A percentile compares a stretch with the other conserved stretches of the same genome.
phyloP scores from a whole-genome alignment of 1,139 yeast genomes.

The Yamadazyma epiphylla region DNA sequence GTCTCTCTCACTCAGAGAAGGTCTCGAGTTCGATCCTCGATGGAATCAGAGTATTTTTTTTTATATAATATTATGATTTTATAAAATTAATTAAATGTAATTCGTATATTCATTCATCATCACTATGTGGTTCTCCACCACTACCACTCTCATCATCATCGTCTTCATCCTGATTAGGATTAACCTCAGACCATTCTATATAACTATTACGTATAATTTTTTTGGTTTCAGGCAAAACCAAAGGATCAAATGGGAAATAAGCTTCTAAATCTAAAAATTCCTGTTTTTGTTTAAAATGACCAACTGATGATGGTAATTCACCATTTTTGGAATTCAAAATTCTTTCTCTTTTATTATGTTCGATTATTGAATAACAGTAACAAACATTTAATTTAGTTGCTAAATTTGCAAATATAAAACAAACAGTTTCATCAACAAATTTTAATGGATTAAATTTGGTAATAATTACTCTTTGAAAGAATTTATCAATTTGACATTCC shows the following conservation, averaged over 20 bases:
- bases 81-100: not conserved
- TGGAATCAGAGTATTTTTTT: conserved; percentile 23
- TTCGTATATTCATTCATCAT: conserved; percentile 15
- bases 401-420: conserved; percentile 86
- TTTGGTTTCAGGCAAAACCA: conserved; percentile 64
- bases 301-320: conserved; percentile 27
- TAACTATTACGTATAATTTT: conserved; percentile 50
- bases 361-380: conserved; percentile 90
- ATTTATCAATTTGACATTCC: conserved; percentile 82
- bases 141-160: conserved; percentile 58
- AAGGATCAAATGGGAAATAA: conserved; percentile 94
- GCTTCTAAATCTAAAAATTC: conserved; percentile 88
- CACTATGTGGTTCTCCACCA: conserved; percentile 25
- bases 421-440: conserved; percentile 92
- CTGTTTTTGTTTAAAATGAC: conserved; percentile 53
- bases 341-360: conserved; percentile 76
- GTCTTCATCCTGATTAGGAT: conserved; percentile 48
- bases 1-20: conserved; percentile 38
- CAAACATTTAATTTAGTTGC: conserved; percentile 89
- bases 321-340: conserved; percentile 31
- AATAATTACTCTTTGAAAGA: conserved; percentile 80
- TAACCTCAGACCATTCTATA: conserved; percentile 71
- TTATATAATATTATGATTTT: not conserved
- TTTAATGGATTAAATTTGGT: conserved; percentile 91
- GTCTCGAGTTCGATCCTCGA: conserved; percentile 42